Base-by-base conservation (phyloP, 345 rosid genomes). In the Conringia planisiliqua region DNA sequence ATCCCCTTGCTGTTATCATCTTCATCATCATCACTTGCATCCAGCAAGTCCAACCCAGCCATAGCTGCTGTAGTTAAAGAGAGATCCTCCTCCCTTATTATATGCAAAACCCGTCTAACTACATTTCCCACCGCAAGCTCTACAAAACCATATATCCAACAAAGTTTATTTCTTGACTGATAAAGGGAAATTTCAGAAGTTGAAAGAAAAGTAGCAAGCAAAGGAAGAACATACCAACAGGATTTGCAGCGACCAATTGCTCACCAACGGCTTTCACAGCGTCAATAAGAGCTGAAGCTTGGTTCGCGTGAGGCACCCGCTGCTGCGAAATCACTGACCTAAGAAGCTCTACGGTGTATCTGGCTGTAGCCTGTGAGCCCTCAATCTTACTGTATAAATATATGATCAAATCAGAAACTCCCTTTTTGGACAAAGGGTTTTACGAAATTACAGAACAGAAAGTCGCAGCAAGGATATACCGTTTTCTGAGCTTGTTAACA, bases 121-220 rank as follows among this genome's bases (percentile, higher is more conserved):
- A 92, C 87, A 78, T 92, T 92, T 26, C 99, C 99, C 63, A 96
- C 98, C 20, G 97, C 96, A 84, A 96, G 89, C 91, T 96, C 99
- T 96, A 88, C 91, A 83, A 77, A 68, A 30, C 4, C 71, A 63
- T 8, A 63, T 8, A 74, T 16, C 80, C 68, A 20, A 39, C 17
- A 6, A 72, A 5, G 1, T 3, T 32, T 4, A 32, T 11, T 54
- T 35, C 57, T 67, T 52, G 18, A 33, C 14, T 62, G 26, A 35
- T 35, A 5, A 10, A 58, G 9, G 10, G 26, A 33, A 35, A 35
- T 3, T 30, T n/a, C 14, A 38, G 7, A 48, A 7, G 8, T 11
- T 14, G 27, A 10, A 20, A 4, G n/a, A 30, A 24, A 40, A 6
- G 1, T 51, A 0, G 44, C 4, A 5, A 44, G 58, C 18, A 52